Conservation (phyloP, 2,329 filamentous ascomycete species). For the Apiospora saccharicola region DNA sequence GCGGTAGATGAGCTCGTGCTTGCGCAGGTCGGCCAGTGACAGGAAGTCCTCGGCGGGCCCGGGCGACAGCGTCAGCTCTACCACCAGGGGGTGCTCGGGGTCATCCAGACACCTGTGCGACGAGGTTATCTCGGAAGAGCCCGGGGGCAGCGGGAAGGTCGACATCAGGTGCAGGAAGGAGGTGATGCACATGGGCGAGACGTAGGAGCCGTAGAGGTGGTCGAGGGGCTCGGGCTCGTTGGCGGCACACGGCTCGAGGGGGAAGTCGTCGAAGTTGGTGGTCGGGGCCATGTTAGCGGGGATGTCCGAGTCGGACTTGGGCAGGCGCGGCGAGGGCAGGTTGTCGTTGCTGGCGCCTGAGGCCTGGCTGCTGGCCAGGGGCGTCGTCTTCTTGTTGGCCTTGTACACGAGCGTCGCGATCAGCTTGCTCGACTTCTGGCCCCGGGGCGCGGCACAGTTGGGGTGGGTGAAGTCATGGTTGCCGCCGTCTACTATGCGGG, state of each 20-base stretch:
- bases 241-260: slow-evolving; percentile 63
- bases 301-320: slow-evolving; percentile 50
- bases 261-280: slow-evolving; percentile 63
- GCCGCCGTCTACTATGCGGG: slow-evolving; percentile 67
- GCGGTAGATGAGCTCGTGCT: slow-evolving; percentile 81
- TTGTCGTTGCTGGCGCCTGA: slow-evolving; percentile 39
- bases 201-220: slow-evolving; percentile 70
- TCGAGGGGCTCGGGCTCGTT: slow-evolving; percentile 66
- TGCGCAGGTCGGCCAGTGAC: slow-evolving; percentile 73
- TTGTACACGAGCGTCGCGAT: slow-evolving; percentile 73
- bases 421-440: slow-evolving; percentile 57
- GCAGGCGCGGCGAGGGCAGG: slow-evolving; percentile 45
- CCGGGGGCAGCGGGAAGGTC: slow-evolving; percentile 62
- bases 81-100: slow-evolving; percentile 65
- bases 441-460: slow-evolving; percentile 64
- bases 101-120: slow-evolving; percentile 72
- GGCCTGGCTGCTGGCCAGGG: slow-evolving; percentile 30
- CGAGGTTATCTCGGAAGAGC: slow-evolving; percentile 61
- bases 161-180: slow-evolving; percentile 73
- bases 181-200: slow-evolving; percentile 70
- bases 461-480: slow-evolving; percentile 69
- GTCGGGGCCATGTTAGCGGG: slow-evolving; percentile 67
- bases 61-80: slow-evolving; percentile 71
- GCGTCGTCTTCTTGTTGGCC: slow-evolving; percentile 36
- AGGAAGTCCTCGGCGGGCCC: slow-evolving; percentile 69